Evolutionary conservation across 2,329 filamentous ascomycete genomes (phyloP).

Genomic region (Hypoxylon sp.): DNA sequence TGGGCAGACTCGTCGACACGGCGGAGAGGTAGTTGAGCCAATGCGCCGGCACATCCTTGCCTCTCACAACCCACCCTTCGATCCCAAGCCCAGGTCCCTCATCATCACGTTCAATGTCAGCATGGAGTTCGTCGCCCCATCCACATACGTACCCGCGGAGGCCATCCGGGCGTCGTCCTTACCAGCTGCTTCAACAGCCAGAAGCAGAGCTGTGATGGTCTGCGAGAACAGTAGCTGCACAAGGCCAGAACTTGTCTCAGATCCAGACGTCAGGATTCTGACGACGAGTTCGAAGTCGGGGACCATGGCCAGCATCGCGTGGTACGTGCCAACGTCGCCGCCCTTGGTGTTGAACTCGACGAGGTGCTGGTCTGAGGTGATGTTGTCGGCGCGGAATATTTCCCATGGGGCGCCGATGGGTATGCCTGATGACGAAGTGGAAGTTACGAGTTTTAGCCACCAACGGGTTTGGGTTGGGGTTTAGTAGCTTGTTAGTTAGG

Average conservation of each 20-base stretch:
- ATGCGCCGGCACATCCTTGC: conserved; percentile 21
- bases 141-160: conserved; percentile 28
- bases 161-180: conserved; percentile 22
- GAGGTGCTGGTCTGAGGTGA: conserved; percentile 58
- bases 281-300: conserved; percentile 58
- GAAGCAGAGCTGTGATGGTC: conserved; percentile 5
- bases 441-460: conserved; percentile 62
- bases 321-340: conserved; percentile 61
- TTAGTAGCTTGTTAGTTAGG: conserved; percentile 59
- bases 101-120: conserved; percentile 18
- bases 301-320: conserved; percentile 58
- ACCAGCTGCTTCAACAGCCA: conserved; percentile 28
- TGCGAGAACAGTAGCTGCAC: conserved; percentile 25
- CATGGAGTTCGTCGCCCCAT: conserved; percentile 23
- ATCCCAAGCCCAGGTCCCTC: conserved; percentile 26
- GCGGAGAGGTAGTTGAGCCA: conserved; percentile 26
- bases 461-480: conserved; percentile 57
- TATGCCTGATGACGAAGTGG: conserved; percentile 57
- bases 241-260: conserved; percentile 7
- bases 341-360: conserved; percentile 65
- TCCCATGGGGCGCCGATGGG: conserved; percentile 65
- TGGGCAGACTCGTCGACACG: background rate
- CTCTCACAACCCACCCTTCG: conserved; percentile 20
- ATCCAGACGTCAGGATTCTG: conserved; percentile 20
- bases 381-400: conserved; percentile 58